Conservation (phyloP, 768 basidiomycete genomes). For the Filobasidium floriforme region DNA sequence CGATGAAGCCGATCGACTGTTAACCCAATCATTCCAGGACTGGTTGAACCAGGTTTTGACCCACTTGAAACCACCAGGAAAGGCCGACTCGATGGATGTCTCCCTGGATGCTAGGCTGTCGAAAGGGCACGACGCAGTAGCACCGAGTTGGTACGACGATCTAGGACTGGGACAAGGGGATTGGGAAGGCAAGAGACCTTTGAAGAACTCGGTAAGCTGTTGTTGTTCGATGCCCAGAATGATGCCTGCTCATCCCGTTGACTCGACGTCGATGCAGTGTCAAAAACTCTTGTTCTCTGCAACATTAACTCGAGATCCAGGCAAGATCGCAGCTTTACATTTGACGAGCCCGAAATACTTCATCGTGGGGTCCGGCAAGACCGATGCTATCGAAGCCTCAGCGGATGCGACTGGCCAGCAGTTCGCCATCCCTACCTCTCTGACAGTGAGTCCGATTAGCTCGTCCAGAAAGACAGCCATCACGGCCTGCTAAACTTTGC, state of each 20-base stretch:
- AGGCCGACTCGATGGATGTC: neutral
- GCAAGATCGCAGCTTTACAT: slow-evolving; percentile 76
- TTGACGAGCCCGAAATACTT: slow-evolving; percentile 78
- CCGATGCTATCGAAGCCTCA: slow-evolving; percentile 38
- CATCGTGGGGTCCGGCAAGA: slow-evolving; percentile 57
- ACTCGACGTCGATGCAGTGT: slow-evolving; percentile 49
- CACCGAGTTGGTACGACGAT: slow-evolving; percentile 34
- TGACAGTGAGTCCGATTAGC: slow-evolving; percentile 53
- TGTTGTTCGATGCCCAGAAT: neutral
- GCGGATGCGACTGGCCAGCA: slow-evolving; percentile 36
- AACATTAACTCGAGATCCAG: slow-evolving; percentile 86
- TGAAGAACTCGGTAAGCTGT: slow-evolving; percentile 26
- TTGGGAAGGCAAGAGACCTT: slow-evolving; percentile 28
- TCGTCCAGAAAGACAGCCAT: neutral
- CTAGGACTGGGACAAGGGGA: slow-evolving; percentile 27
- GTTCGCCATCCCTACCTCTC: slow-evolving; percentile 63
- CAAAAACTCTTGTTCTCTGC: slow-evolving; percentile 96
- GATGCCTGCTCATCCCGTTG: neutral
- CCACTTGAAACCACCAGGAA: slow-evolving; percentile 55
- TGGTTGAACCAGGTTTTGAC: slow-evolving; percentile 78
- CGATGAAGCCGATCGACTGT: slow-evolving; percentile 93
- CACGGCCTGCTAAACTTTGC: neutral
- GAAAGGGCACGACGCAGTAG: slow-evolving; percentile 30
- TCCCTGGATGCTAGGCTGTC: neutral
- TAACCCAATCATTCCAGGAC: slow-evolving; percentile 91